Evolutionary conservation across 768 basidiomycete species (phyloP).

Genomic region (Cystofilobasidium macerans): DNA sequence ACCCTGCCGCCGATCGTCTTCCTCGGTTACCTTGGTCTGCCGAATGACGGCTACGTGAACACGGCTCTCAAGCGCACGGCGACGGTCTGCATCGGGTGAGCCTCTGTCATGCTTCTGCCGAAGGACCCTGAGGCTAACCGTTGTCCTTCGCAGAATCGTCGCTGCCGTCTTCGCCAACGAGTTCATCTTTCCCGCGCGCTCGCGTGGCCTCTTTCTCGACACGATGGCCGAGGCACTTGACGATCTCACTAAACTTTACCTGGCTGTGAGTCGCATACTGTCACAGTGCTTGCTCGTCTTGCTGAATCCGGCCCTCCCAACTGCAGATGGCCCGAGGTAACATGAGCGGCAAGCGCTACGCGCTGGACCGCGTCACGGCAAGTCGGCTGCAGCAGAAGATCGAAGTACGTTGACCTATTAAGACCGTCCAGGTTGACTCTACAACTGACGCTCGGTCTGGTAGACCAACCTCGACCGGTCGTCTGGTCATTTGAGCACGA

Average conservation of each 20-base stretch:
- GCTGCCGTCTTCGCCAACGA: conserved; percentile 37
- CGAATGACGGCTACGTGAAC: conserved; percentile 29
- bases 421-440: not conserved
- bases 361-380: not conserved
- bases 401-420: not conserved
- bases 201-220: conserved; percentile 7
- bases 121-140: not conserved
- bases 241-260: conserved; percentile 22
- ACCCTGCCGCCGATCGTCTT: conserved; percentile 38
- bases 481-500: not conserved
- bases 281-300: not conserved
- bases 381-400: conserved; percentile 1
- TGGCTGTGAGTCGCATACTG: conserved; percentile 6
- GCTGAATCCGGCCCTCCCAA: not conserved
- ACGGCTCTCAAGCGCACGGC: conserved; percentile 29
- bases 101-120: not conserved
- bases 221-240: conserved; percentile 15
- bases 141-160: conserved; percentile 29
- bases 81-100: conserved; percentile 19
- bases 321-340: conserved; percentile 5
- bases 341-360: not conserved
- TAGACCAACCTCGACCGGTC: not conserved
- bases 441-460: not conserved
- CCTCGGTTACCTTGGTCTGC: conserved; percentile 32
- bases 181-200: conserved; percentile 33